A percentile compares a stretch with the other conserved stretches of the same genome.
Evolutionary conservation across 164 flowering plant species (phyloP).

Genomic region (Stephania cephalantha): DNA sequence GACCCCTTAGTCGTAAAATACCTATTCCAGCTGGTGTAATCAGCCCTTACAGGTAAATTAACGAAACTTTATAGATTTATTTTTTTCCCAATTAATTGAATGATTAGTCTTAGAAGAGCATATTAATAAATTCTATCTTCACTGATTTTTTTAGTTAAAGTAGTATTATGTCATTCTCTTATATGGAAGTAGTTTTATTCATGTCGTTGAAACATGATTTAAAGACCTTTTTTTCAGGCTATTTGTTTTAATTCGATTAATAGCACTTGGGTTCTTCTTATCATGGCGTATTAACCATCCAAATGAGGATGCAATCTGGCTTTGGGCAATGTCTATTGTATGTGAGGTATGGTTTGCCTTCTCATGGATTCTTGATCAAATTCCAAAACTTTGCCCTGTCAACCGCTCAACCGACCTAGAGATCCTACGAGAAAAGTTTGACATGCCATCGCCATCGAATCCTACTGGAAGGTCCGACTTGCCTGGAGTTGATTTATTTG

Average conservation of each 20-base stretch:
- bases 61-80: background rate
- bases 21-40: constrained; percentile 61
- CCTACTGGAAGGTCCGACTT: constrained; percentile 81
- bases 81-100: background rate
- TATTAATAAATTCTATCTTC: too few relatives aligned
- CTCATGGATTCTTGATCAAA: constrained; percentile 93
- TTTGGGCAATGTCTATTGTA: constrained; percentile 88
- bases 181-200: background rate
- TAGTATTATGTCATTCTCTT: too few relatives aligned
- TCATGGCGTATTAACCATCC: constrained; percentile 60
- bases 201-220: background rate
- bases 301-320: constrained; percentile 78
- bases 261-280: constrained; percentile 55
- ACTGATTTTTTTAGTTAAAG: too few relatives aligned
- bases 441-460: constrained; percentile 41
- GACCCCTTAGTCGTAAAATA: constrained; percentile 66
- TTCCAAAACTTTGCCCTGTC: constrained; percentile 77
- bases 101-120: background rate
- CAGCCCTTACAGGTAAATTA: constrained; percentile 68
- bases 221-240: constrained; percentile 36
- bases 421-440: constrained; percentile 73
- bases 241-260: constrained; percentile 52
- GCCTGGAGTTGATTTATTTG: constrained; percentile 82
- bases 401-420: constrained; percentile 65
- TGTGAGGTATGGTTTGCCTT: constrained; percentile 95